Base-by-base conservation (phyloP, 164 flowering plant genomes). In the Piper betle region DNA sequence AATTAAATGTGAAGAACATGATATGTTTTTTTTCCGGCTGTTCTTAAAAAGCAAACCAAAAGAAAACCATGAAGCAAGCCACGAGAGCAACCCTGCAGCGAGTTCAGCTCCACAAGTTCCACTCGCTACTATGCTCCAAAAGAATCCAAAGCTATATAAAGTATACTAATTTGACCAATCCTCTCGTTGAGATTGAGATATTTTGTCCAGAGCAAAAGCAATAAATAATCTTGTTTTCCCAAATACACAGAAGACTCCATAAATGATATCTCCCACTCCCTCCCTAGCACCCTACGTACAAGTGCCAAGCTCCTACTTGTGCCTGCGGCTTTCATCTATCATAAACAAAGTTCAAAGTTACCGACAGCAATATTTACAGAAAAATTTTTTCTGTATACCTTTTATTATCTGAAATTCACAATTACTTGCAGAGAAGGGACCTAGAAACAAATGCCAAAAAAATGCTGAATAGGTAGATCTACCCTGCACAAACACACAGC, bases 311-410 rank as follows among this genome's bases (percentile, higher is more conserved):
- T 86, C 97, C 86, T 73, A 79, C 75, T 80, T 80, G 81, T 81
- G 96, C 91, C 83, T 84, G 98, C 92, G 80, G 87, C 85, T 78
- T 83, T 73, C 83, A 87, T 93, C 97, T 87, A 89, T 80, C 94
- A 93, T 89, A 79, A 79, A 90, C 76, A 86, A 89, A 86, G 91
- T 81, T 82, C 68, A 64, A 70, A 56, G 88, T 87, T 85, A 92
- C 75, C 78, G 81, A 46, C 3, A 6, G 50, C 10, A 46, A 46
- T 5, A 46, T 2, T 25, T 2, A 25, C 33, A 25, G 33, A 25
- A 25, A 25, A 1, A 25, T 25, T 25, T 25, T 25, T 1, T 25
- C 2, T 25, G 1, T 25, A 0, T 25, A 25, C 33, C 33, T 25
- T 25, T 25, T 25, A 25, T 2, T 25, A 25, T 25, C 33, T 25